Base-by-base conservation (phyloP, 2,329 filamentous ascomycete genomes). In the Botrytis paeoniae region DNA sequence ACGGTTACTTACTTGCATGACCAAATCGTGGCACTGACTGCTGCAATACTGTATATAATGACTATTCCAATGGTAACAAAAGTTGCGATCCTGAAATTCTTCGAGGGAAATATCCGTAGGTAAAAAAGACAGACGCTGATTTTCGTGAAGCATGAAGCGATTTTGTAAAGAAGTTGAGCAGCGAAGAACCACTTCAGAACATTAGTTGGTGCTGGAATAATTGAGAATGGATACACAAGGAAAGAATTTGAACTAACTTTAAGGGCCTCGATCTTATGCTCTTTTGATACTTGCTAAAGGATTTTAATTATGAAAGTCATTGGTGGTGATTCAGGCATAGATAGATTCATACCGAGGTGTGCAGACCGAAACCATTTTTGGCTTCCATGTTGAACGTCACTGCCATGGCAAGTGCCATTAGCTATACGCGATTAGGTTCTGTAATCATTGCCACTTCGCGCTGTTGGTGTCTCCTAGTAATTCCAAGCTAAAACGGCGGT, bases 121-220 rank as follows among this genome's bases (percentile, higher is more conserved):
- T 51, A 51, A 25, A 51, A 51, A 51, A 51, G 45, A 51, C 45
- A 51, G 22, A 51, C 25, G 14, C 45, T 51, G 10, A 51, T 51
- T 51, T 51, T 51, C 22, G 45, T 51, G 45, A 51, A 57, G n/a
- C 69, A 74, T 66, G 75, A 75, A 6, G 75, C 66, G 10, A 78
- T 18, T 29, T 73, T 69, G 39, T 79, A 78, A 12, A 78, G 54
- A 7, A 78, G 54, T 62, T 75, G 73, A 22, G 75, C 74, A 37
- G 70, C 72, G 29, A 77, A 78, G 69, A 76, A 77, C 35, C 75
- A 63, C 77, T 78, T 43, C 32, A 37, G 2, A 5, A 18, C 63
- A 20, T 71, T n/a, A 51, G 22, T 6, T 51, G 22, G 3, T 25
- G 45, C 45, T 51, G 10, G 45, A 25, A 25, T 25, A 25, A 51